Evolutionary conservation across 176 grass and related monocot genomes (phyloP).

Genomic region (Microstegium vimineum): DNA sequence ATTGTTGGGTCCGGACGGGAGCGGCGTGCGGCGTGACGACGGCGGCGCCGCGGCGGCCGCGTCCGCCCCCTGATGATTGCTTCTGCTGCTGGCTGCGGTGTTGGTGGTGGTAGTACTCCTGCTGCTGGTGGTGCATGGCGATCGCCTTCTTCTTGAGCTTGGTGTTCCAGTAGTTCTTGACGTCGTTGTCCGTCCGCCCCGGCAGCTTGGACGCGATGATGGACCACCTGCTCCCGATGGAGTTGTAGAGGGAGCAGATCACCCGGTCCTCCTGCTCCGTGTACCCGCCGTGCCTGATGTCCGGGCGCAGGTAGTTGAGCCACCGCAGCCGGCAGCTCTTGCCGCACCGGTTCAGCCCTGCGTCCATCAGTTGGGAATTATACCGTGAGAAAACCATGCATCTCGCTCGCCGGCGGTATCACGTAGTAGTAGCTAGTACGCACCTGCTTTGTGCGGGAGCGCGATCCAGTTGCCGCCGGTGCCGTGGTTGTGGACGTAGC

Average conservation of each 20-base stretch:
- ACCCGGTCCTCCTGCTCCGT: constrained; percentile 76
- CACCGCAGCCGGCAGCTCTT: constrained; percentile 94
- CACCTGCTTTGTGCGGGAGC: constrained; percentile 94
- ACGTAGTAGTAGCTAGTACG: too few relatives aligned
- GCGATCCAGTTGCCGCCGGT: constrained; percentile 86
- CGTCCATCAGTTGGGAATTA: not conserved
- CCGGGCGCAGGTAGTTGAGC: constrained; percentile 89
- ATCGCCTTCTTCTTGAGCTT: constrained; percentile 90
- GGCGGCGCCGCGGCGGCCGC: not conserved
- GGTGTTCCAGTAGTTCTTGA: constrained; percentile 99
- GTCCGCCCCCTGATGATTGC: not conserved
- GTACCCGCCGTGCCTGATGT: constrained; percentile 93
- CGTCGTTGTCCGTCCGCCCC: constrained; percentile 87
- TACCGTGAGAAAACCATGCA: too few relatives aligned
- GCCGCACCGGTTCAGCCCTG: constrained; percentile 85
- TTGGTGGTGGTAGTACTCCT: not conserved
- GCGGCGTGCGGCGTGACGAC: not conserved
- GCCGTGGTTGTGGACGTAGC: constrained; percentile 64
- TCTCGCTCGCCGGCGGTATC: not conserved
- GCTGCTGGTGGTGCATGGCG: constrained; percentile 19
- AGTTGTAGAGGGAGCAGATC: constrained; percentile 65
- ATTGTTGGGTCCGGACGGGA: constrained; percentile 22
- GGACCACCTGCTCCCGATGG: constrained; percentile 95
- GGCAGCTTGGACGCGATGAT: constrained; percentile 87
- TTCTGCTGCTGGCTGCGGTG: not conserved